Evolutionary conservation across 768 basidiomycete genomes (phyloP), one percentile per base, ranked within the genome.

Genomic region (Phylloporus rhodoxanthus): DNA sequence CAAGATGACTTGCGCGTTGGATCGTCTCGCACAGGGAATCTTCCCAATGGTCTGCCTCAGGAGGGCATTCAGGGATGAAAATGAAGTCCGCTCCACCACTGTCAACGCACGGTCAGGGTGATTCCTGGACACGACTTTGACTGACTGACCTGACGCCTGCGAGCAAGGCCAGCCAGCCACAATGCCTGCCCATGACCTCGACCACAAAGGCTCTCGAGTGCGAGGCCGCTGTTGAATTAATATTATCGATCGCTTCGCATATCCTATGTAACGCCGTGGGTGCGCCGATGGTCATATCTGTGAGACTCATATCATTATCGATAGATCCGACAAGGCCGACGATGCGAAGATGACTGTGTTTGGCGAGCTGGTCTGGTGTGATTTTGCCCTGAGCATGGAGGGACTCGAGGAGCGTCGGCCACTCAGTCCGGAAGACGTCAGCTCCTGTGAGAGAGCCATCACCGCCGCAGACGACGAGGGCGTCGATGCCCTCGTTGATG

Each of bases 151-250:
- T 89, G 43, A 97, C 86, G 53, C 88, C 93, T 10, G 93, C 96
- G 61, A 93, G 76, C 20, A 98, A 74, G 2, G 96, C 93, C 15
- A 98, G 75, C 96, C 96, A 99, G n/a, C 96, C 96, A 68, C 96
- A 98, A 65, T 98, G 91, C 48, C 95, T 75, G n/a, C 96, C 96
- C 96, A 98, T 99, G 46, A 98, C 96, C 68, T 98, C 96, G 34
- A 99, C 77, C 36, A 99, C 94, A 67, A 99, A 99, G 0, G 96
- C 96, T 50, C 96, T 81, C 25, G 93, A 97, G 68, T 99, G 96
- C 48, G 91, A 95, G 55, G 79, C 80, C 7, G 96, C 96, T 8
- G 96, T 98, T 5, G 93, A 94, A 59, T 93, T 95, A 69, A 99
- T 98, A 56, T 92, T 95, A 65, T 99, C 96, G 67, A 99, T 89